Base-by-base conservation (phyloP, 192 early-diverging fungal species). In the Phlyctochytrium bullatum region DNA sequence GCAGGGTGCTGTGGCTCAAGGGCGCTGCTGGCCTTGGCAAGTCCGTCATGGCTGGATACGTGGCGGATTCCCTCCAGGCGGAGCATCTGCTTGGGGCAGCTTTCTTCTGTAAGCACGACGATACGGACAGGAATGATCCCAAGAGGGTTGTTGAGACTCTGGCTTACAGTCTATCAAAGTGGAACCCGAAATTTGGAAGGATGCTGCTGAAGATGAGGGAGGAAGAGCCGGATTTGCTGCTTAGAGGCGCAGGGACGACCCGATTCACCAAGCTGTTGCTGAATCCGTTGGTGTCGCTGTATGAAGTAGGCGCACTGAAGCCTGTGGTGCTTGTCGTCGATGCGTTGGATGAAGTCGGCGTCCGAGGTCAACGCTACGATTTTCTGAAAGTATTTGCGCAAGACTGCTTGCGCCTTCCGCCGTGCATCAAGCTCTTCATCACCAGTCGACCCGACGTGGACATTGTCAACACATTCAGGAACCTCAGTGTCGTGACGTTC, bases 31-130 rank as follows among this genome's bases (percentile, higher is more conserved):
- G 66, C 34, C 12, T 56, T 16, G 69, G 50, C 0, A 71, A 71
- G 30, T 62, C 59, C 61, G 25, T 73, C 47, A 63, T 73, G 61
- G 34, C 34, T 24, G 61, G 24, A 6, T 34, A 51, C 16, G 50
- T 62, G 25, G 36, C 35, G 29, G 50, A 61, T 30, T 30, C 52
- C n/a, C 71, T 52, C 20, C 74, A 67, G 34, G 4, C 58, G 23
- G 34, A 51, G 35, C 47, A 62, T 50, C n/a, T 34, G 30, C 36
- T 76, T 24, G 70, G 70, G 29, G 67, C 53, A 23, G n/a, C 61
- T 4, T 74, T 74, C 47, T 74, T 74, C 50, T 71, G 69, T 64
- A 27, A 65, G 33, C 64, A 67, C 59, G 54, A 72, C 47, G 70
- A 72, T 54, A 35, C 59, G 6, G 30, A 72, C 17, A 56, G 65